Base-by-base conservation (phyloP, 257 asterid genomes). In the Solanum boliviense region DNA sequence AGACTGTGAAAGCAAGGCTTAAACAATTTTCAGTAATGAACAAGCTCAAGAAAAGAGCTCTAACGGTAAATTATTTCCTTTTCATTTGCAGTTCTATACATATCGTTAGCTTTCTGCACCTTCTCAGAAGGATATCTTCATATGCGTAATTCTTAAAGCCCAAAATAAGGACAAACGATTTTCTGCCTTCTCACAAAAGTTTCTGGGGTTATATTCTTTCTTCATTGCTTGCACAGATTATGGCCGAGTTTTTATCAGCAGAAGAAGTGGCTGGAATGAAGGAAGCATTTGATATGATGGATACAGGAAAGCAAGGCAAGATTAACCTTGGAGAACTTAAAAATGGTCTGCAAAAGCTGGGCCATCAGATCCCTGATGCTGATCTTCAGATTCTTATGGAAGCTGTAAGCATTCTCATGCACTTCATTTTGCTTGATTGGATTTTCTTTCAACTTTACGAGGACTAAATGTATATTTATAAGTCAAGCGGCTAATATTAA, bases 1-100 rank as follows among this genome's bases (percentile, higher is more conserved):
- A 95, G 93, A 93, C 95, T 6, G 96, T 95, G 74, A 94, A 93
- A 91, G 92, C 98, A 84, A 92, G 98, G 90, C 96, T 94, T 79
- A 95, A 92, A 86, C 98, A 95, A 65, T 95, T 95, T 88, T 93
- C 94, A 11, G 93, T 94, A 86, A 94, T 94, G 95, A 94, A 93
- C 88, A 93, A 94, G 94, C 94, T 94, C 90, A 94, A 94, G 91
- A 94, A 91, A 90, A 94, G 92, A 89, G 98, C 98, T 27, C 88
- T 94, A 75, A 90, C 88, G 96, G 98, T 94, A 90, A 74, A 86
- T 2, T 23, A 46, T 86, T 23, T 12, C 62, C 29, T 81, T 44
- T 27, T 81, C 65, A 12, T 35, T 2, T 48, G 27, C 25, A 56
- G 70, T 84, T 86, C 9, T 74, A 76, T 76, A 39, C 62, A 76